Conservation (phyloP, 805 yeast genomes). For the Teunomyces tritomae region DNA sequence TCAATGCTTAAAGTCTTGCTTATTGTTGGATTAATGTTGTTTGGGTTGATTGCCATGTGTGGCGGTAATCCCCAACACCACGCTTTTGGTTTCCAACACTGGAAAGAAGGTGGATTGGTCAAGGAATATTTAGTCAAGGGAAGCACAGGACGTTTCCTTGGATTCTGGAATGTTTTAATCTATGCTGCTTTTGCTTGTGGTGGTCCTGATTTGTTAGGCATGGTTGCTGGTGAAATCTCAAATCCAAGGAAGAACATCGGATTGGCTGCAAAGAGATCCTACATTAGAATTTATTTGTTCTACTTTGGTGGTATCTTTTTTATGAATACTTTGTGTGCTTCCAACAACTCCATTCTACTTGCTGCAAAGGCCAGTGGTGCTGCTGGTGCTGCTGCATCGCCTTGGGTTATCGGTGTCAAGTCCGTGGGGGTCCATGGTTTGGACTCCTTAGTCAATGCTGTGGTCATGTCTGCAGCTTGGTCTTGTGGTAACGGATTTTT, state of each 20-base stretch:
- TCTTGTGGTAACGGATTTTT: constrained; percentile 37
- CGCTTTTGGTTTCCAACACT: constrained; percentile 35
- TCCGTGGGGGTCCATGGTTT: constrained; percentile 33
- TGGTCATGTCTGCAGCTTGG: constrained; percentile 34
- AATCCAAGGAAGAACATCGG: constrained; percentile 38
- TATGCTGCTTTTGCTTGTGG: constrained; percentile 67
- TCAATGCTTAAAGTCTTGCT: constrained; percentile 38
- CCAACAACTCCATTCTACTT: constrained; percentile 29
- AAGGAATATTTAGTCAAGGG: constrained; percentile 38
- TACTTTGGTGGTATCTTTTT: constrained; percentile 39
- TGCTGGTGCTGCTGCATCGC: constrained; percentile 40
- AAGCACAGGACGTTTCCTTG: constrained; percentile 59
- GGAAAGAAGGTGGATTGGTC: constrained; percentile 34
- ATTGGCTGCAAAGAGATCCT: constrained; percentile 33
- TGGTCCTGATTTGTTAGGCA: constrained; percentile 39
- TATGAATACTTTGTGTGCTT: constrained; percentile 33
- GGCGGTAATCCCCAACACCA: constrained; percentile 36
- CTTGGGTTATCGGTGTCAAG: constrained; percentile 38
- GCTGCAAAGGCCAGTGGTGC: constrained; percentile 20
- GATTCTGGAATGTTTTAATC: constrained; percentile 60
- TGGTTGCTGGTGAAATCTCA: constrained; percentile 41
- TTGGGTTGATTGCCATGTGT: constrained; percentile 37
- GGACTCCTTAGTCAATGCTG: constrained; percentile 34
- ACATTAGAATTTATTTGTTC: constrained; percentile 32
- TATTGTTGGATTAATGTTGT: constrained; percentile 37